phyloP scores from a whole-genome alignment of 148 eudicot genomes.

The Chenopodium berlandieri region DNA sequence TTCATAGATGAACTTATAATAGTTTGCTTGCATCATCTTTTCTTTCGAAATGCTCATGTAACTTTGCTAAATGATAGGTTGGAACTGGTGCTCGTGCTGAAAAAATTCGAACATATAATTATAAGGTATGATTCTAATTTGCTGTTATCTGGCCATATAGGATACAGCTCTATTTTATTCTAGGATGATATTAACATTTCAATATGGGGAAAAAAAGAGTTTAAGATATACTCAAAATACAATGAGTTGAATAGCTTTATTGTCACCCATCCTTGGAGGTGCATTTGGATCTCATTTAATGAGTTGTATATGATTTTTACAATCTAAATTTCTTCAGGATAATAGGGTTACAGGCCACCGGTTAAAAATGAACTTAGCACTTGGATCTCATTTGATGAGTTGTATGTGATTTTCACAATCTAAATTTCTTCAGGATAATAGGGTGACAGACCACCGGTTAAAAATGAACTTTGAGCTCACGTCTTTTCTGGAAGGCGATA shows the following conservation, averaged over 20 bases:
- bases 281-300: neutral
- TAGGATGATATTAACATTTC: neutral
- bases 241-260: neutral
- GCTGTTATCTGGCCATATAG: slow-evolving; percentile 7
- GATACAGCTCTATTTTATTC: neutral
- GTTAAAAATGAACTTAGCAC: slow-evolving; percentile 80
- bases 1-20: neutral
- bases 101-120: slow-evolving; percentile 94
- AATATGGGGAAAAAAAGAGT: too few species aligned
- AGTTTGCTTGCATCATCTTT: neutral
- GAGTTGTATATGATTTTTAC: neutral
- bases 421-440: slow-evolving; percentile 58
- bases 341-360: slow-evolving; percentile 96
- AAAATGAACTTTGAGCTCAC: slow-evolving; percentile 94
- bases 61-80: slow-evolving; percentile 55
- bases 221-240: neutral
- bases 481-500: slow-evolving; percentile 75
- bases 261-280: neutral
- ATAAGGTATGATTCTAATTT: slow-evolving; percentile 52
- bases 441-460: slow-evolving; percentile 94
- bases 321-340: slow-evolving; percentile 45
- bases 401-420: neutral
- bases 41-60: slow-evolving; percentile 12
- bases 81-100: slow-evolving; percentile 97
- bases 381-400: neutral